Base-by-base conservation (phyloP, 2,329 filamentous ascomycete genomes). In the Penicillium brevicompactum region DNA sequence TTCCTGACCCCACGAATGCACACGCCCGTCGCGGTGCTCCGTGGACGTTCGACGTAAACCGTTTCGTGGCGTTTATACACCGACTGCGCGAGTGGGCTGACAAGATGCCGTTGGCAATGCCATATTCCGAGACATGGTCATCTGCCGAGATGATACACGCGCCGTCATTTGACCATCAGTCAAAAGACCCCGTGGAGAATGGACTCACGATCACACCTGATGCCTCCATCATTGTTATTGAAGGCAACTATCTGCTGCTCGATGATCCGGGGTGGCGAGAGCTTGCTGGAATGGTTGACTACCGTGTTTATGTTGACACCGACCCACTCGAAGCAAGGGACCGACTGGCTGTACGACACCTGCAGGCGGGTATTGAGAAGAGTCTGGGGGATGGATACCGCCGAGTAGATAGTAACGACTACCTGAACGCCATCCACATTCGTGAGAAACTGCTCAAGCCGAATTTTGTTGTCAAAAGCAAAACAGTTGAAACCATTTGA, bases 231-330 rank as follows among this genome's bases (percentile, higher is more conserved):
- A 56, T 66, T 21, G 56, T 64, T 14, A 30, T 65, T 9, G 60
- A 66, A 38, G 61, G 61, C 4, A 64, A 66, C 27, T 64, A 65
- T 41, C 53, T 68, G 8, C 62, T 73, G 3, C 62, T 71, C 9
- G 53, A 68, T 30, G 60, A 67, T 40, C 63, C 64, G 0, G 58
- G 52, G 2, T 77, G 72, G 76, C 57, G 59, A 5, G 65, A 70
- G 22, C 68, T 79, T 21, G 61, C 67, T 2, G 37, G 41, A 0
- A 24, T 76, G 4, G 72, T 76, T 2, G 77, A 80, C 51, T 73
- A 76, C n/a, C 68, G 69, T 2, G 74, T 76, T 59, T 74, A 79
- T 18, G 71, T 80, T 0, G 65, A 74, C 30, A 72, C 77, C 0
- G 74, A 78, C 38, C 60, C 71, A 2, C 52, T 56, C 2, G 60